A percentile compares a stretch with the other conserved stretches of the same genome.
These are phyloP conservation scores for Penicillium oxalicum DNA, from an alignment of 2,329 filamentous ascomycete species.

Conservation along the genomic window DNA sequence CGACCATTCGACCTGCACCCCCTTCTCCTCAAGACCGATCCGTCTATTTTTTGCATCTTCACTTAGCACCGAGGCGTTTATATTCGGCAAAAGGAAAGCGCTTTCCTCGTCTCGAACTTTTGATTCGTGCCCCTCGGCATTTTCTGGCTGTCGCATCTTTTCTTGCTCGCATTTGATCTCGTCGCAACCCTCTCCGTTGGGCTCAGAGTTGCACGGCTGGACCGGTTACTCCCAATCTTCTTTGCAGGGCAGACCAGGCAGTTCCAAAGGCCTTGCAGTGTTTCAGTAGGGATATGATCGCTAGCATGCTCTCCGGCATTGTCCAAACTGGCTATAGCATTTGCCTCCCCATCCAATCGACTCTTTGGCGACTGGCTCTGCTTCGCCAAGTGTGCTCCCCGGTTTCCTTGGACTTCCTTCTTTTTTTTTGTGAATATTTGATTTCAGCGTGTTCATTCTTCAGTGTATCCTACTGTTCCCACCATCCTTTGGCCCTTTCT, in stretches of 20 bases:
- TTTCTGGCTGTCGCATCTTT: neutral
- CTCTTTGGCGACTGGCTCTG: neutral
- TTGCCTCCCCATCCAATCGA: no score
- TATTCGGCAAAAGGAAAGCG: conserved; percentile 13
- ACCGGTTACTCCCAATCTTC: conserved; percentile 7
- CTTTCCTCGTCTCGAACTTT: conserved; percentile 3
- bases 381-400: neutral
- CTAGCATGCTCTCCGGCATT: no score
- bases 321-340: no score
- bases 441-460: no score
- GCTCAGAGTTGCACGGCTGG: conserved; percentile 14
- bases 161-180: neutral
- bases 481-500: conserved; percentile 9
- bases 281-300: no score
- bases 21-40: neutral
- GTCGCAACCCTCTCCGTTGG: conserved; percentile 2
- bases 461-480: neutral
- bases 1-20: neutral
- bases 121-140: conserved; percentile 1
- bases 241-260: no score
- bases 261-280: no score
- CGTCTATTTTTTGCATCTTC: conserved; percentile 1
- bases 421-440: neutral
- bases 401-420: neutral
- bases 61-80: conserved; percentile 14